These are phyloP conservation scores for Exutisphaerella laricina DNA, from an alignment of 2,329 filamentous ascomycete species.

Conservation along the genomic window DNA sequence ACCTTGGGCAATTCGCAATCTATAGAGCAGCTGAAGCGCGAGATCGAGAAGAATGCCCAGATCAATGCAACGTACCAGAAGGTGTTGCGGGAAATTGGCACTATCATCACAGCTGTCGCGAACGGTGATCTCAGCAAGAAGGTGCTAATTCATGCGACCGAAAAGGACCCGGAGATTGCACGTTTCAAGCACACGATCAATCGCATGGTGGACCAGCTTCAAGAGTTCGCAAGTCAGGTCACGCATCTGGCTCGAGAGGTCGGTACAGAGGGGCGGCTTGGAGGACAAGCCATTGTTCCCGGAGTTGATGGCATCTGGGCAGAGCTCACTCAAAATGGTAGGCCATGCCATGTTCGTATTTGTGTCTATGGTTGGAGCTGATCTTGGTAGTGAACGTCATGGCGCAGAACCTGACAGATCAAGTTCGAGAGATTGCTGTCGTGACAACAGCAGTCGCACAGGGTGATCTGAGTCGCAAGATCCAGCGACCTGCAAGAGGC, in stretches of 20 bases:
- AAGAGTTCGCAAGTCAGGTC: slow-evolving; percentile 94
- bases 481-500: slow-evolving; percentile 85
- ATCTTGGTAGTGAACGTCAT: slow-evolving; percentile 74
- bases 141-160: slow-evolving; percentile 88
- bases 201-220: slow-evolving; percentile 97
- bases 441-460: slow-evolving; percentile 93
- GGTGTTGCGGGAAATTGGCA: slow-evolving; percentile 90
- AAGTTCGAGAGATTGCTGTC: slow-evolving; percentile 95
- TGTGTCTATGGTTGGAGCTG: slow-evolving; percentile 18
- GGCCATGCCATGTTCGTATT: too few relatives aligned
- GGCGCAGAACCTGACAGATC: slow-evolving; percentile 96
- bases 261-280: slow-evolving; percentile 89
- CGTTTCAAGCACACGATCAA: slow-evolving; percentile 98
- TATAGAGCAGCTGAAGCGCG: slow-evolving; percentile 82
- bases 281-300: slow-evolving; percentile 87
- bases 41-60: slow-evolving; percentile 94
- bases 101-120: slow-evolving; percentile 93
- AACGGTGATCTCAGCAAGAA: slow-evolving; percentile 95
- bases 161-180: slow-evolving; percentile 97
- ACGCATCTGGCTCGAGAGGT: slow-evolving; percentile 92
- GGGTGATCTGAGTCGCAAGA: slow-evolving; percentile 93
- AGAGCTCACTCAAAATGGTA: slow-evolving; percentile 67
- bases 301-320: slow-evolving; percentile 98
- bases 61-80: slow-evolving; percentile 99
- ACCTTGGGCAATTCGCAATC: slow-evolving; percentile 79